Evolutionary conservation across 1,139 yeast species (phyloP).

Genomic region (Saccharomyces hybrid): DNA sequence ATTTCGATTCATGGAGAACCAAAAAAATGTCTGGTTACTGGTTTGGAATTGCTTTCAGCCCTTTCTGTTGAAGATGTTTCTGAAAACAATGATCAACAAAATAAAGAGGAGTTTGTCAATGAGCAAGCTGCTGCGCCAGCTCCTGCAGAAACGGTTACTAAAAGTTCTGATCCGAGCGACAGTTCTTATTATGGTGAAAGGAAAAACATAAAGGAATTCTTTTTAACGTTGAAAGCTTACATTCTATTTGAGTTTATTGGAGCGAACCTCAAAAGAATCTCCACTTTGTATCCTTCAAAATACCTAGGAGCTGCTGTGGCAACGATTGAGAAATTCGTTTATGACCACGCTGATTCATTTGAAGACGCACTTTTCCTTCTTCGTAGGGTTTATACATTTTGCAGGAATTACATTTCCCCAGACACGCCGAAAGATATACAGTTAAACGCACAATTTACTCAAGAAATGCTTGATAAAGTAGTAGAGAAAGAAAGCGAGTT

Average conservation of each 20-base stretch:
- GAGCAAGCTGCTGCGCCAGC: neutral
- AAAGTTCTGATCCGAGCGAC: neutral
- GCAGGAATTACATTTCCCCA: slow-evolving; percentile 58
- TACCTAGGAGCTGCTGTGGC: slow-evolving; percentile 62
- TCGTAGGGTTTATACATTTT: slow-evolving; percentile 59
- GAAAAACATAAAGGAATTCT: slow-evolving; percentile 19
- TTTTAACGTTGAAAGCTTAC: slow-evolving; percentile 46
- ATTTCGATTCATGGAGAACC: slow-evolving; percentile 66
- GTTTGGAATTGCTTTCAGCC: slow-evolving; percentile 49
- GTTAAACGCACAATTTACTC: slow-evolving; percentile 20
- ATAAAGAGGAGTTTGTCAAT: slow-evolving; percentile 6
- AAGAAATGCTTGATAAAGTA: slow-evolving; percentile 41
- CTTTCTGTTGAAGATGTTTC: slow-evolving; percentile 17
- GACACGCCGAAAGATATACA: slow-evolving; percentile 27
- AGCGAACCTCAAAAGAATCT: slow-evolving; percentile 41
- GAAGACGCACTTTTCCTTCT: slow-evolving; percentile 41
- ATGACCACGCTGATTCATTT: slow-evolving; percentile 35
- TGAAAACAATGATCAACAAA: slow-evolving; percentile 15
- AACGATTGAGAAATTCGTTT: slow-evolving; percentile 47
- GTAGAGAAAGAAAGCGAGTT: slow-evolving; percentile 27
- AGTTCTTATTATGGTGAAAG: neutral
- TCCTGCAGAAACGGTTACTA: slow-evolving; percentile 1
- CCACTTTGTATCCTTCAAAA: slow-evolving; percentile 62
- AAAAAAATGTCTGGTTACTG: slow-evolving; percentile 64
- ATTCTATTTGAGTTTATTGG: slow-evolving; percentile 56